Conservation (phyloP, 371 early-diverging fungal species). For the Entomophthora muscae region DNA sequence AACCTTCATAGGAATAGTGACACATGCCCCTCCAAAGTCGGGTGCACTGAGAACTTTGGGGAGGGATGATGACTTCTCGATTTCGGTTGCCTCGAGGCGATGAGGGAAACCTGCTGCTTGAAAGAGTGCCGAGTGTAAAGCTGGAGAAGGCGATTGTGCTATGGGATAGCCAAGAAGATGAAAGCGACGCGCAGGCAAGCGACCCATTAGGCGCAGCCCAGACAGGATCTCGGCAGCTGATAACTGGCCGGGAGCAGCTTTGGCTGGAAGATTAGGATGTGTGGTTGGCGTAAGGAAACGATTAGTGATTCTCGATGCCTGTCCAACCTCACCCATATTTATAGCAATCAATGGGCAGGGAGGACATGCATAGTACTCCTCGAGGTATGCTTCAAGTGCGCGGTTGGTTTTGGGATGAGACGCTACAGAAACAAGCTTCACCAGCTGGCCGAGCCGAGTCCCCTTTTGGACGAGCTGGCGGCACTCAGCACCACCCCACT, state of each 20-base stretch:
- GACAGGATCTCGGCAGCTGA: slow-evolving; percentile 61
- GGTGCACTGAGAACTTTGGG: slow-evolving; percentile 28
- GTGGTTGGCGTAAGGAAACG: slow-evolving; percentile 81
- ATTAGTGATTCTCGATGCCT: slow-evolving; percentile 74
- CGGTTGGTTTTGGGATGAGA: slow-evolving; percentile 57
- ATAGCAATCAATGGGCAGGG: slow-evolving; percentile 60
- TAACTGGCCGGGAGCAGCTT: slow-evolving; percentile 92
- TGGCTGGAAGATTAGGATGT: slow-evolving; percentile 52
- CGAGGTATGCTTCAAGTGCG: slow-evolving; percentile 41
- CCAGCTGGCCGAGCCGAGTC: slow-evolving; percentile 50
- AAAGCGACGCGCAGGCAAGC: slow-evolving; percentile 39
- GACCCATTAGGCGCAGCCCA: slow-evolving; percentile 47
- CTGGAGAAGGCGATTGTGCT: slow-evolving; percentile 70
- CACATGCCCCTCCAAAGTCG: slow-evolving; percentile 83
- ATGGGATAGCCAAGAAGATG: slow-evolving; percentile 89
- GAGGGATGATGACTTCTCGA: slow-evolving; percentile 26
- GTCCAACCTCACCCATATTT: slow-evolving; percentile 84
- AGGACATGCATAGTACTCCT: slow-evolving; percentile 19
- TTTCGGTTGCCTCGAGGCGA: slow-evolving; percentile 29
- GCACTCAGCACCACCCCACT: slow-evolving; percentile 38
- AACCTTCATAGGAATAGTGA: slow-evolving; percentile 90
- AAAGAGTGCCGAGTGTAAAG: slow-evolving; percentile 86
- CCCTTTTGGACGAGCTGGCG: slow-evolving; percentile 27
- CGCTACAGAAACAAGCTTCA: slow-evolving; percentile 81
- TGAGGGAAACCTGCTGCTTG: slow-evolving; percentile 59